phyloP scores from a whole-genome alignment of 2,329 filamentous ascomycete species.

The Penicillium sp. region DNA sequence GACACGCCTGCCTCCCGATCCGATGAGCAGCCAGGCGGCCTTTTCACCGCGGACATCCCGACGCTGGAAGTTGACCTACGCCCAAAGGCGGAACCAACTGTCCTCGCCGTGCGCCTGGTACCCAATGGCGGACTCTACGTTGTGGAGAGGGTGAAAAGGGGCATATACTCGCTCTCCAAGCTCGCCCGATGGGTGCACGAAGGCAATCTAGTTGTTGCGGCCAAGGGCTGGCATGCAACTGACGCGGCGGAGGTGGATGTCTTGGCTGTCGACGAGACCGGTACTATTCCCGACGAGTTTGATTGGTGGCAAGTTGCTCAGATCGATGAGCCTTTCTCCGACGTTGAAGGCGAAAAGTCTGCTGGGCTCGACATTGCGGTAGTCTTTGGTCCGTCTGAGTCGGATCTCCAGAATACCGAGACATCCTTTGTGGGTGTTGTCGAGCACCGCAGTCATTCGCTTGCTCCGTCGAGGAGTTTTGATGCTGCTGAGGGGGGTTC shows the following conservation, averaged over 20 bases:
- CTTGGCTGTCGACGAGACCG: constrained; percentile 2
- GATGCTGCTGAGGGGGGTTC: constrained; percentile 1
- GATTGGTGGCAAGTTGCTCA: constrained; percentile 39
- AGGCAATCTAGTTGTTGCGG: constrained; percentile 39
- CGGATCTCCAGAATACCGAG: constrained; percentile 1
- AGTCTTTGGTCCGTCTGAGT: constrained; percentile 27
- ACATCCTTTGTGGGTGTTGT: constrained; percentile 21
- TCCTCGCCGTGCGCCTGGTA: constrained; percentile 34
- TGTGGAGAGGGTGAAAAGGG: constrained; percentile 40
- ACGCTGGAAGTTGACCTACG: constrained; percentile 33
- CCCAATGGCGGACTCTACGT: constrained; percentile 35
- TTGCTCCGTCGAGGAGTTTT: constrained; percentile 9
- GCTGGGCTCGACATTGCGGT: constrained; percentile 29
- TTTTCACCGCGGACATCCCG: constrained; percentile 41
- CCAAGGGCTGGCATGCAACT: constrained; percentile 31
- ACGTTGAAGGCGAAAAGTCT: constrained; percentile 22
- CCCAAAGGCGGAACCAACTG: constrained; percentile 24
- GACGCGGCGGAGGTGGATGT: constrained; percentile 1
- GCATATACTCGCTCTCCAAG: constrained; percentile 41
- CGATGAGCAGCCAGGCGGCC: constrained; percentile 32
- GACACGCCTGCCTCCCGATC: constrained; percentile 28
- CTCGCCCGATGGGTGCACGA: constrained; percentile 37
- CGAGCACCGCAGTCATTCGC: constrained; percentile 16
- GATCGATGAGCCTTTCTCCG: constrained; percentile 30
- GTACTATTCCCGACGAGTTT: not conserved